Conservation (phyloP, 208 protist species). For the Vickermania spadyakhi region DNA sequence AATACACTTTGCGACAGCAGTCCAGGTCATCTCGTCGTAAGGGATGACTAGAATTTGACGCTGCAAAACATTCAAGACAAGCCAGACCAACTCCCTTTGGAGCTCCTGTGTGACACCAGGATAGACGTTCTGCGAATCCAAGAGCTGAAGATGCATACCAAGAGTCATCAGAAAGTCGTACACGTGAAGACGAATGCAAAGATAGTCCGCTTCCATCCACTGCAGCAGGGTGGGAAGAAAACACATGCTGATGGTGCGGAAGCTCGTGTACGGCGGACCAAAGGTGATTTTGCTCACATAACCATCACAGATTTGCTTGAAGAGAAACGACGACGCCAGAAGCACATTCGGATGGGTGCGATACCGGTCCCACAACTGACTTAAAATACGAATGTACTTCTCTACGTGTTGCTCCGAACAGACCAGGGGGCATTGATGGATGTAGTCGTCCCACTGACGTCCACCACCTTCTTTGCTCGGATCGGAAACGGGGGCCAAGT, state of each 20-base stretch:
- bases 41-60: constrained; percentile 45
- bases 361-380: constrained; percentile 65
- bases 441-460: not conserved
- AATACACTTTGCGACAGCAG: constrained; percentile 64
- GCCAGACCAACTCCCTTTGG: constrained; percentile 71
- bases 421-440: not conserved
- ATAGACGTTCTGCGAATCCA: constrained; percentile 54
- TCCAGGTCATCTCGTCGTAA: constrained; percentile 66
- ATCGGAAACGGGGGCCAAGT: not conserved
- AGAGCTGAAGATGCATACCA: constrained; percentile 73
- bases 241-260: constrained; percentile 72
- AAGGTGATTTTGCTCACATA: constrained; percentile 76
- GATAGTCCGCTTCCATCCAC: constrained; percentile 80
- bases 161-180: constrained; percentile 83
- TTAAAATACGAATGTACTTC: constrained; percentile 53
- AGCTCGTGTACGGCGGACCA: constrained; percentile 45
- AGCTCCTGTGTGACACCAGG: constrained; percentile 64
- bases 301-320: constrained; percentile 78
- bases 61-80: constrained; percentile 45
- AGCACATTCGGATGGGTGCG: constrained; percentile 43
- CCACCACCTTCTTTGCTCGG: no score
- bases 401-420: constrained; percentile 21
- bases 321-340: constrained; percentile 63
- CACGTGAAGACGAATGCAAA: constrained; percentile 81
- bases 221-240: constrained; percentile 68